Base-by-base conservation (phyloP, 129 eudicot genomes). In the Escallonia herrerae region DNA sequence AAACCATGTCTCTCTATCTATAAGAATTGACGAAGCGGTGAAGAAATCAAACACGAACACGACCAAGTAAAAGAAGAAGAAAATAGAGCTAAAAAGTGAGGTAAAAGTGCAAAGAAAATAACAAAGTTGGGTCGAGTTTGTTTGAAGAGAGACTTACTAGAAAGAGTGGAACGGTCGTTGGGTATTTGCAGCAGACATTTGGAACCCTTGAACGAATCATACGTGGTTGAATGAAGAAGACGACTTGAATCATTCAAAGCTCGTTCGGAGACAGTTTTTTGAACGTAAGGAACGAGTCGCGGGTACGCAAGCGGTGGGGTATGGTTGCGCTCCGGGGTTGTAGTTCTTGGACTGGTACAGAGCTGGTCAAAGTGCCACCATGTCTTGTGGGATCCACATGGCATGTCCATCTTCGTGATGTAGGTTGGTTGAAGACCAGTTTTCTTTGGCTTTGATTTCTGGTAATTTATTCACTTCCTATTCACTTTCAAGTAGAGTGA, bases 51-150 rank as follows among this genome's bases (percentile, higher is more conserved):
- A 67, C 74, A 58, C 74, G 58, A 62, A 42, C 46, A 73, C 60
- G 78, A 78, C 83, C 68, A 15, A 59, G 69, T 66, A 77, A 73
- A 73, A 49, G 7, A 59, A 15, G 66, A 54, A 77, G 41, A 66
- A 41, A 66, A 44, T 22, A 6, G 39, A 7, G n/a, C 55, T 38
- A 54, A 39, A 52, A 53, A 44, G 52, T 9, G 51, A 66, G 22
- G 55, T 44, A 58, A 70, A 38, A 54, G 10, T 38, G 40, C 65
- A 56, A 65, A n/a, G 0, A 62, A 40, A 40, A 40, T 45, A 7
- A 60, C 2, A n/a, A 14, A 11, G 22, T 14, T 47, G 53, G 47
- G 49, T 43, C 41, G 4, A 11, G n/a, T 11, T 15, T 39, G 6
- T 11, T 62, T 33, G 56, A 42, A 56, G 33, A 45, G 13, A 45